Conservation (phyloP, 805 yeast species). For the Monosporozyma unispora region DNA sequence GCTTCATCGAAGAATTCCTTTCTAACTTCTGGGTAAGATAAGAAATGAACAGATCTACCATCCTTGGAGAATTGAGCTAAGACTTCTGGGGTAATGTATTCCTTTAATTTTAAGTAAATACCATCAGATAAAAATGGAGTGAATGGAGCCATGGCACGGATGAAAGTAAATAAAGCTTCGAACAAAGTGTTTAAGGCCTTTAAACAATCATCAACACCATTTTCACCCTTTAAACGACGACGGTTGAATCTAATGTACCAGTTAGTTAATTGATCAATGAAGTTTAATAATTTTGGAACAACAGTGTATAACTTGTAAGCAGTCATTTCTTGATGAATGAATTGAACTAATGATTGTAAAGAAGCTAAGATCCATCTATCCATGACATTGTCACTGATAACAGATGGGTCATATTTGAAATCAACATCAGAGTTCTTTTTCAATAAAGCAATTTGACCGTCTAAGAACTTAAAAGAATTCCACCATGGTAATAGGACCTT, state of each 20-base stretch:
- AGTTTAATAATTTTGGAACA: constrained; percentile 80
- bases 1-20: constrained; percentile 70
- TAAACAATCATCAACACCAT: constrained; percentile 73
- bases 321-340: constrained; percentile 82
- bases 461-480: constrained; percentile 94
- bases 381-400: constrained; percentile 80
- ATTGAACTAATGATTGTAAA: constrained; percentile 81
- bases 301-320: constrained; percentile 90
- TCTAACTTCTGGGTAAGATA: constrained; percentile 80
- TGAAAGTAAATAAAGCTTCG: constrained; percentile 80
- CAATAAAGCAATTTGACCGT: constrained; percentile 81
- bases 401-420: constrained; percentile 60
- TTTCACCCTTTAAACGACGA: constrained; percentile 93
- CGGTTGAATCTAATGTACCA: constrained; percentile 99
- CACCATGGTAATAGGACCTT: constrained; percentile 97
- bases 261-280: constrained; percentile 92
- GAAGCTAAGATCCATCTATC: constrained; percentile 96
- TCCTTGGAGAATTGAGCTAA: constrained; percentile 47
- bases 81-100: constrained; percentile 50
- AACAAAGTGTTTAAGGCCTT: constrained; percentile 85
- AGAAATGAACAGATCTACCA: constrained; percentile 82
- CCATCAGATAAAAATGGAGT: constrained; percentile 93
- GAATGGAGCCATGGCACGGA: constrained; percentile 97
- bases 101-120: constrained; percentile 69
- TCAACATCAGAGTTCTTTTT: constrained; percentile 65